phyloP scores from a whole-genome alignment of 2,329 filamentous ascomycete species.

The Colletotrichum karsti region DNA sequence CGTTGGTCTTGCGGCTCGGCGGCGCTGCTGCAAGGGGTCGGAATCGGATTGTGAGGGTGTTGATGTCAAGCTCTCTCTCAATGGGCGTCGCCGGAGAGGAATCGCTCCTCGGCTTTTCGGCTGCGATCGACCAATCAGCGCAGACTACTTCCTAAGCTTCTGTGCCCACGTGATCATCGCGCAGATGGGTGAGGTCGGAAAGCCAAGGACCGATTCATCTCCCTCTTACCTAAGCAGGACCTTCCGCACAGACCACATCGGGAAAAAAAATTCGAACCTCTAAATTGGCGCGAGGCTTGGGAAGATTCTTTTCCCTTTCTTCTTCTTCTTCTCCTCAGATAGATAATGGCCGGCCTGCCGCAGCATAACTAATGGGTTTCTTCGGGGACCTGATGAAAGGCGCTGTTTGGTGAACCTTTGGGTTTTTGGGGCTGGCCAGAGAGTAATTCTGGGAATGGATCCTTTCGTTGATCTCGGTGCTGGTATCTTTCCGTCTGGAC shows the following conservation, averaged over 20 bases:
- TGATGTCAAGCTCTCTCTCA: slow-evolving; percentile 28
- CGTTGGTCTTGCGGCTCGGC: slow-evolving; percentile 29
- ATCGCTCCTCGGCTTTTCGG: slow-evolving; percentile 53
- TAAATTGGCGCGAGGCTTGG: neutral
- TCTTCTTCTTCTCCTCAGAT: slow-evolving; percentile 26
- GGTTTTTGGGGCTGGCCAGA: slow-evolving; percentile 27
- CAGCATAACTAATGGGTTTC: slow-evolving; percentile 24
- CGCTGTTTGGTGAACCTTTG: slow-evolving; percentile 30
- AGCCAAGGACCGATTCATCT: neutral
- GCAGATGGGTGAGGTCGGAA: neutral
- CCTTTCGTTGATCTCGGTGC: slow-evolving; percentile 34
- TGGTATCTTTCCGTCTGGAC: slow-evolving; percentile 25
- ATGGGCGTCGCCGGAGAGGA: no score
- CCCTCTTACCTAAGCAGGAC: neutral
- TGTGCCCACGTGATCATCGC: slow-evolving; percentile 8
- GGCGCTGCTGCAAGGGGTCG: slow-evolving; percentile 16
- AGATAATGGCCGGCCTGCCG: slow-evolving; percentile 28
- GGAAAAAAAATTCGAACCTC: slow-evolving; percentile 16
- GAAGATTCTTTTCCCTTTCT: neutral
- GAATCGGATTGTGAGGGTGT: slow-evolving; percentile 18
- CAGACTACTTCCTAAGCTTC: slow-evolving; percentile 45
- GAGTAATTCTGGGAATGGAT: slow-evolving; percentile 32
- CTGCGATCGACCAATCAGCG: slow-evolving; percentile 48
- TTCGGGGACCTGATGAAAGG: slow-evolving; percentile 22
- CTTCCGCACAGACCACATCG: slow-evolving; percentile 6